Percentiles rank a stretch among this genome's conserved stretches.
Evolutionary conservation across 768 basidiomycete species (phyloP).

Genomic region (Tulasnella sp.): DNA sequence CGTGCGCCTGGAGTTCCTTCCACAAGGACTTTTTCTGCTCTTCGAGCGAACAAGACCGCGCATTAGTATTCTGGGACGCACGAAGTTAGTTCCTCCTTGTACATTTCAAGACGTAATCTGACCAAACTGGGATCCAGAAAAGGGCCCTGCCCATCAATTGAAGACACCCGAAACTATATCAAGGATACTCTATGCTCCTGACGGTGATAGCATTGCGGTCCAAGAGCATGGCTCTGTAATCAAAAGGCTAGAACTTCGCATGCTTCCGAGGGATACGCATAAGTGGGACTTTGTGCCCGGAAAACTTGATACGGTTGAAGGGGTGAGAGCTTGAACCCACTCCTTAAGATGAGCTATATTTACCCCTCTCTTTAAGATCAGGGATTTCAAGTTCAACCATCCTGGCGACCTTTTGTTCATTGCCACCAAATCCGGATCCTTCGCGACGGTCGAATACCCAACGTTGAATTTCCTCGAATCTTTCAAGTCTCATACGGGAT

Average conservation of each 20-base stretch:
- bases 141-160: conserved; percentile 4
- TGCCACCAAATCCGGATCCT: conserved; percentile 9
- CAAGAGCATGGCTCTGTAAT: background rate
- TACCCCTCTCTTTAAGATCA: background rate
- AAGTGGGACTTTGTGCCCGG: background rate
- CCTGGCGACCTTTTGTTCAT: conserved; percentile 13
- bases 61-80: conserved; percentile 17
- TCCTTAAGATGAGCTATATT: background rate
- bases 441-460: conserved; percentile 11
- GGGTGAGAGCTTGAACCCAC: background rate
- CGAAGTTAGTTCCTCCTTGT: background rate
- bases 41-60: conserved; percentile 2
- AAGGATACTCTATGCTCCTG: conserved; percentile 7
- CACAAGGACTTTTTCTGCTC: conserved; percentile 18
- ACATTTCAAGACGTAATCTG: background rate
- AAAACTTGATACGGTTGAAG: background rate
- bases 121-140: background rate
- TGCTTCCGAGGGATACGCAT: background rate
- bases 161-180: background rate
- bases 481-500: conserved; percentile 12
- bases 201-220: conserved; percentile 10
- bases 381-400: conserved; percentile 19
- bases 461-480: conserved; percentile 6
- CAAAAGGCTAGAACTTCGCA: background rate
- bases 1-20: conserved; percentile 15